These are phyloP conservation scores for Salvia hispanica DNA, from an alignment of 257 asterid genomes.

Conservation along the genomic window DNA sequence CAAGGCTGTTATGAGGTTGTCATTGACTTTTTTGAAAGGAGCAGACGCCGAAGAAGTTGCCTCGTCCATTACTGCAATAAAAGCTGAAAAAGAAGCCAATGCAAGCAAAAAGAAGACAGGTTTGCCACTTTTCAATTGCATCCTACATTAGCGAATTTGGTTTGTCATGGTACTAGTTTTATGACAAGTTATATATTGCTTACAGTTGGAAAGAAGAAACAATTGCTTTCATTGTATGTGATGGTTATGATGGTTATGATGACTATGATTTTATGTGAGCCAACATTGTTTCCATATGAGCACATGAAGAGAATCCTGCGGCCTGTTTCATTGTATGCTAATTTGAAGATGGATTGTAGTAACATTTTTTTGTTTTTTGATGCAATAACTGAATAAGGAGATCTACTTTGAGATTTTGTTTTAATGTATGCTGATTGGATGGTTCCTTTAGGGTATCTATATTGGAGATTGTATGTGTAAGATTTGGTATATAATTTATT, in stretches of 20 bases:
- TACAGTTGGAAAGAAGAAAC: conserved; percentile 88
- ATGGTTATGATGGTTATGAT: conserved; percentile 56
- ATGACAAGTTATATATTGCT: conserved; percentile 6
- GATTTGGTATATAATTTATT: background rate
- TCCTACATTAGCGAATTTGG: background rate
- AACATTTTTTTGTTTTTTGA: conserved; percentile 12
- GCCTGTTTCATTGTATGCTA: conserved; percentile 40
- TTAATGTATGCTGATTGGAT: conserved; percentile 18
- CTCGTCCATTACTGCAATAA: conserved; percentile 86
- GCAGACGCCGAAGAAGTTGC: conserved; percentile 90
- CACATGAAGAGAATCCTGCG: conserved; percentile 39
- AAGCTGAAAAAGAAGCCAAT: conserved; percentile 91
- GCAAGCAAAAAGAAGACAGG: conserved; percentile 92
- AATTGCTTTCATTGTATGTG: conserved; percentile 69
- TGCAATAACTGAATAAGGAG: conserved; percentile 32
- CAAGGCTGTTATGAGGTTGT: conserved; percentile 84
- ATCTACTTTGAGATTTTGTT: conserved; percentile 24
- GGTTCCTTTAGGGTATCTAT: no score
- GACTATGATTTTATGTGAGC: conserved; percentile 95
- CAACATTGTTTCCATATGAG: no score
- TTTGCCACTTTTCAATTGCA: conserved; percentile 26
- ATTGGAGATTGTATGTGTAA: conserved; percentile 18
- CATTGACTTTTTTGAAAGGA: conserved; percentile 77
- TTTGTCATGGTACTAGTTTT: background rate
- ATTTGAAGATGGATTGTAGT: conserved; percentile 46